These are phyloP conservation scores for Vararia minispora DNA, from an alignment of 768 basidiomycete genomes.

Conservation along the genomic window DNA sequence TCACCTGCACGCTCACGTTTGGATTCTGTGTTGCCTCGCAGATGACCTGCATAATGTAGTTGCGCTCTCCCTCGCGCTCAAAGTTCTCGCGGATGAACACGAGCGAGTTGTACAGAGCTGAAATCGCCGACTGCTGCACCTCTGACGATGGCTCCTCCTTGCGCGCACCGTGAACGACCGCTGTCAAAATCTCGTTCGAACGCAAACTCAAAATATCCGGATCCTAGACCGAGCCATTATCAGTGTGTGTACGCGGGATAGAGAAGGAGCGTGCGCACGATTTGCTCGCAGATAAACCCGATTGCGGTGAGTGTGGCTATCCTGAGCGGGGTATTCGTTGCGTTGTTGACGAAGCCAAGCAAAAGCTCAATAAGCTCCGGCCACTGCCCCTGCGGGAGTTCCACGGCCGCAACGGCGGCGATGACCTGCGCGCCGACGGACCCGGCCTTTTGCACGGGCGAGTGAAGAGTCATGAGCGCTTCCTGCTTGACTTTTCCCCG, in stretches of 20 bases:
- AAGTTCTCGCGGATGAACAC: slow-evolving; percentile 98
- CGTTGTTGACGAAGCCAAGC: slow-evolving; percentile 76
- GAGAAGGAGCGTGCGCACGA: slow-evolving; percentile 47
- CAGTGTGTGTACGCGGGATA: slow-evolving; percentile 2
- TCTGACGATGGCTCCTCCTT: slow-evolving; percentile 89
- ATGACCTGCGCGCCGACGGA: slow-evolving; percentile 89
- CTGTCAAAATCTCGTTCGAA: slow-evolving; percentile 96
- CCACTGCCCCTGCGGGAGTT: slow-evolving; percentile 85
- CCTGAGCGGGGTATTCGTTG: slow-evolving; percentile 56
- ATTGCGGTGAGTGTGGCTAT: slow-evolving; percentile 90
- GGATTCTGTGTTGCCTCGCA: slow-evolving; percentile 94
- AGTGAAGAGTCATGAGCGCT: slow-evolving; percentile 72
- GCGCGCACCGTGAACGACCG: slow-evolving; percentile 94
- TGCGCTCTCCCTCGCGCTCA: slow-evolving; percentile 97
- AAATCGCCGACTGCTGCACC: slow-evolving; percentile 88
- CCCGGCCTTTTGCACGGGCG: slow-evolving; percentile 60
- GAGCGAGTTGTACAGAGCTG: slow-evolving; percentile 87
- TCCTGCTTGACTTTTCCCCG: slow-evolving; percentile 83
- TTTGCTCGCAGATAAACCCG: slow-evolving; percentile 94
- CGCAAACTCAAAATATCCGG: slow-evolving; percentile 82
- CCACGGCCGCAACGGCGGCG: slow-evolving; percentile 87
- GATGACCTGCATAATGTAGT: slow-evolving; percentile 99
- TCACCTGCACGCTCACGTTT: slow-evolving; percentile 79
- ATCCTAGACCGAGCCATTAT: slow-evolving; percentile 46
- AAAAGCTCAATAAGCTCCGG: slow-evolving; percentile 80